Base-by-base conservation (phyloP, 1,284 basidiomycete species). In the Ceratorhiza oryzae-sativae region DNA sequence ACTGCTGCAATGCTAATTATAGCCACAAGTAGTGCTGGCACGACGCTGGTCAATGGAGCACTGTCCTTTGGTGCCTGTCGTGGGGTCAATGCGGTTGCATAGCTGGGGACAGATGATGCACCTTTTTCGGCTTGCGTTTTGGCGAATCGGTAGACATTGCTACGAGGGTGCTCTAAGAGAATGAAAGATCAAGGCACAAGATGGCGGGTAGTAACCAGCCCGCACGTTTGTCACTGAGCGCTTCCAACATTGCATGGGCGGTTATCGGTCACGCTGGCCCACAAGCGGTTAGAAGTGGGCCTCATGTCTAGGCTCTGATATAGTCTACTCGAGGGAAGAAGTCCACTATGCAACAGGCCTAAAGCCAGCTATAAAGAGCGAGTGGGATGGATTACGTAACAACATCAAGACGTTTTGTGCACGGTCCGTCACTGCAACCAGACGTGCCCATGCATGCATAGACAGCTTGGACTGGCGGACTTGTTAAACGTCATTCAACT, bases 1-100 rank as follows among this genome's bases (percentile, higher is more conserved):
- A 67, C 51, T 6, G 51, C 51, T 13, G 63, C 51, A 2, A 67
- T 42, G 27, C 63, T 45, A 67, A 67, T 67, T 41, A 55, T 55
- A 45, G 63, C 63, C 20, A 67, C 63, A 9, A 67, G 34, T 23
- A 67, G 13, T 3, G 63, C 63, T 1, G 63, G 63, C 34, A 67
- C 32, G 32, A 67, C n/a, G 20, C 46, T 30, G 6, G 48, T 12
- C 5, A 39, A 18, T 18, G 3, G 42, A 18, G 15, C 42, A n/a
- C 58, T 12, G n/a, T 55, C 63, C 45, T 67, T 63, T 49, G 61
- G 49, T 25, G 58, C 42, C 15, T n/a, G 34, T n/a, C 3, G 6
- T 53, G 49, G n/a, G n/a, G 27, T 53, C 6, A 53, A 18, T 56
- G 13, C 3, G 18, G 6, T 27, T 34, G 53, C 10, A 56, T 56